Percentiles rank a stretch among this genome's conserved stretches.
These are phyloP conservation scores for Aegle marmelos DNA, from an alignment of 345 rosid genomes.

Conservation along the genomic window DNA sequence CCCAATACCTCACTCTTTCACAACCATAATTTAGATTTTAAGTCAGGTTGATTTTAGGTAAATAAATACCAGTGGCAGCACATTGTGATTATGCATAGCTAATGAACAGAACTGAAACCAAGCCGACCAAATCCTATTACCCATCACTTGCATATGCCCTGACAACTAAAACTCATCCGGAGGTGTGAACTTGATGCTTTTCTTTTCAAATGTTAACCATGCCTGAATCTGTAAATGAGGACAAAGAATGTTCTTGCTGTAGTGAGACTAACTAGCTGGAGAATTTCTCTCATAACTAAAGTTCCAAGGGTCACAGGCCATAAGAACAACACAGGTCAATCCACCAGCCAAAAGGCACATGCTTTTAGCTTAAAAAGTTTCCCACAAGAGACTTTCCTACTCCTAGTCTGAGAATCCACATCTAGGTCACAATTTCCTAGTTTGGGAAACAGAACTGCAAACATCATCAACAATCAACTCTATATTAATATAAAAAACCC, in stretches of 20 bases:
- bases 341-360: neutral
- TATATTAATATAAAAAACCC: neutral
- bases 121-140: neutral
- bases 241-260: neutral
- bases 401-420: neutral
- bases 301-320: no score
- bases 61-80: neutral
- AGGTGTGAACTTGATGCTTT: neutral
- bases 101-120: neutral
- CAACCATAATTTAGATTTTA: neutral
- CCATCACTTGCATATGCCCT: neutral
- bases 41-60: neutral
- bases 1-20: neutral
- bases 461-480: neutral
- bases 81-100: neutral
- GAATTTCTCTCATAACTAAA: no score
- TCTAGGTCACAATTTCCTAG: neutral
- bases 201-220: neutral
- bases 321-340: neutral
- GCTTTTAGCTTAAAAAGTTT: neutral
- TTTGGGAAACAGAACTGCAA: neutral
- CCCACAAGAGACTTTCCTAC: neutral
- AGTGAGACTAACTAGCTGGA: neutral
- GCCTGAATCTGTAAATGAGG: neutral
- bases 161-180: neutral